These are phyloP conservation scores for Zygotorulaspora florentina DNA, from an alignment of 805 yeast genomes.

Conservation along the genomic window DNA sequence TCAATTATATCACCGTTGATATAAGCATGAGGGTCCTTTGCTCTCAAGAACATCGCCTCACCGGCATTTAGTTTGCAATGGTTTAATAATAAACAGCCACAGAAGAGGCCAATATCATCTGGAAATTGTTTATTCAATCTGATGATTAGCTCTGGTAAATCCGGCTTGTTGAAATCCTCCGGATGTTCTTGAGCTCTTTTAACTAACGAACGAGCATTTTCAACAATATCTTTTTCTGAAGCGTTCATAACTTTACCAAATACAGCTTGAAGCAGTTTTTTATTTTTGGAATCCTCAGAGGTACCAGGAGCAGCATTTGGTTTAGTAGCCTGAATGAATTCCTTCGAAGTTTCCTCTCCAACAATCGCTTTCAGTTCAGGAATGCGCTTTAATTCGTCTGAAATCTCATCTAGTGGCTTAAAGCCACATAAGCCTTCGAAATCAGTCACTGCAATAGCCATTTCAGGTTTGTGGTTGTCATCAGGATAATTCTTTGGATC, in stretches of 20 bases:
- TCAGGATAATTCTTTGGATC: constrained; percentile 97
- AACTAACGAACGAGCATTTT: constrained; percentile 62
- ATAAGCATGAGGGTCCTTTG: constrained; percentile 98
- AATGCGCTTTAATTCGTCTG: constrained; percentile 59
- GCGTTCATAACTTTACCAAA: constrained; percentile 85
- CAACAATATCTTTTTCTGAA: constrained; percentile 51
- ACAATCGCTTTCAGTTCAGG: constrained; percentile 75
- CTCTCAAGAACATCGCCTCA: constrained; percentile 94
- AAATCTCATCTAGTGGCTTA: constrained; percentile 80
- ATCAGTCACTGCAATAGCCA: constrained; percentile 95
- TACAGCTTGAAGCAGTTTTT: constrained; percentile 63
- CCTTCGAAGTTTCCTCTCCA: constrained; percentile 53
- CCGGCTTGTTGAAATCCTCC: constrained; percentile 46
- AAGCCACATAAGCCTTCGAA: constrained; percentile 99
- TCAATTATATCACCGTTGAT: constrained; percentile 96
- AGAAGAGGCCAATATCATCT: constrained; percentile 87
- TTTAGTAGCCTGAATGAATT: constrained; percentile 49
- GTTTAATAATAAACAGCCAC: constrained; percentile 90
- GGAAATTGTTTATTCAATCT: constrained; percentile 88
- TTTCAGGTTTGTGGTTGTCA: constrained; percentile 98
- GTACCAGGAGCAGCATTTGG: constrained; percentile 45
- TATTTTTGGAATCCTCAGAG: constrained; percentile 52
- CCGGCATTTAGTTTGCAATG: constrained; percentile 81
- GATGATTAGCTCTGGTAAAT: constrained; percentile 66
- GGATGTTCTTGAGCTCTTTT: constrained; percentile 58